Conservation (phyloP, 2,329 filamentous ascomycete genomes). For the Alternaria angustiovoidea region DNA sequence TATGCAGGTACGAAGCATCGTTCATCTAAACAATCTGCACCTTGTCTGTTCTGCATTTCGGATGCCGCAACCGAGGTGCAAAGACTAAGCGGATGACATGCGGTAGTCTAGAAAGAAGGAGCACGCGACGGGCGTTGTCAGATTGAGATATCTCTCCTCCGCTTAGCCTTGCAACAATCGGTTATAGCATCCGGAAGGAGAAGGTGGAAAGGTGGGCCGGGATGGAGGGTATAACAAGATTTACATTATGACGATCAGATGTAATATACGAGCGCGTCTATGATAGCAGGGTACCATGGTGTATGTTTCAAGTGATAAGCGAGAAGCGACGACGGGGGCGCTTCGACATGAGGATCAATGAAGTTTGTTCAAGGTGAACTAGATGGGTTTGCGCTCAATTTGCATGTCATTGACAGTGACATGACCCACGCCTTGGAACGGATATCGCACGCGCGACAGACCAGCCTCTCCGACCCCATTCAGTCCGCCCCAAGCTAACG, state of each 20-base stretch:
- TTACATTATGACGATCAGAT: neutral
- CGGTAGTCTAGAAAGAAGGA: neutral
- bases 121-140: neutral
- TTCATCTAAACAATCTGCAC: neutral
- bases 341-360: neutral
- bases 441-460: neutral
- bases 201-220: neutral
- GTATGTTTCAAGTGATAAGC: neutral
- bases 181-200: neutral
- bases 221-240: neutral
- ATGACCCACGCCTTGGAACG: neutral
- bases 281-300: neutral
- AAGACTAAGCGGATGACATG: neutral
- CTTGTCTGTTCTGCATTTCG: neutral
- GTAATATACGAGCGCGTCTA: neutral
- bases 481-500: neutral
- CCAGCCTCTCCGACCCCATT: neutral
- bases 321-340: neutral
- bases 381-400: neutral
- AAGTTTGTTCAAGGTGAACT: neutral
- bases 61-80: neutral
- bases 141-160: neutral
- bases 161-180: neutral
- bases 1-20: neutral
- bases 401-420: neutral